Base-by-base conservation (phyloP, 768 basidiomycete species). In the Boletus rufocinnamomeus region DNA sequence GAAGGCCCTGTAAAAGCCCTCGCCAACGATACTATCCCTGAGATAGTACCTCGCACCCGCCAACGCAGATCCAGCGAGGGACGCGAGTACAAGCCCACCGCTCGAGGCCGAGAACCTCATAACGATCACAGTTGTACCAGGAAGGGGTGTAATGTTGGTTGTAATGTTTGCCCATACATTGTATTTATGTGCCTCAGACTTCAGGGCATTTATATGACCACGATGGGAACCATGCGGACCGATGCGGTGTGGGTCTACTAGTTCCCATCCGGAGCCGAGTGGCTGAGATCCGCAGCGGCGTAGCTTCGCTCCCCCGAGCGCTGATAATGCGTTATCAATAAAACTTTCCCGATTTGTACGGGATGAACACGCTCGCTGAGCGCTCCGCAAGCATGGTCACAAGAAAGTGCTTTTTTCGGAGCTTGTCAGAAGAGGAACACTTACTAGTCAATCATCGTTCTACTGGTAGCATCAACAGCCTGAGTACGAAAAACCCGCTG, bases 1-100 rank as follows among this genome's bases (percentile, higher is more conserved):
- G 64, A 77, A 77, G 27, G 64, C 59, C 40, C 34, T 43, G 37
- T 74, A 67, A 60, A 78, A 77, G 27, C 41, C 54, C 6, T 68
- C 47, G 13, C 77, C 76, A 30, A 68, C 56, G 37, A 75, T 65
- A 1, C 34, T 52, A 30, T 77, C 71, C 3, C 57, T 60, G 40
- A 73, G 61, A 16, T 28, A 48, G 55, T 76, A 77, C 11, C 45
- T 60, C 9, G 57, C 56, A 25, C 71, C 70, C 1, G 69, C 65
- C n/a, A 69, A 52, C 7, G 54, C 54, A 7, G 50, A 58, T 35
- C 60, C 40, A 5, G 45, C 34, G 19, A 72, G 51, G 38, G 57
- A 62, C 2, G 28, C 46, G 37, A 72, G 52, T 32, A 56, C 19
- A 27, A 72, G 48, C 32, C 35, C n/a, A 40, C 41, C 8, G 30